Percentiles rank a stretch among this genome's conserved stretches.
These are phyloP conservation scores for Alnus glutinosa DNA, from an alignment of 306 rosid species.

Conservation along the genomic window DNA sequence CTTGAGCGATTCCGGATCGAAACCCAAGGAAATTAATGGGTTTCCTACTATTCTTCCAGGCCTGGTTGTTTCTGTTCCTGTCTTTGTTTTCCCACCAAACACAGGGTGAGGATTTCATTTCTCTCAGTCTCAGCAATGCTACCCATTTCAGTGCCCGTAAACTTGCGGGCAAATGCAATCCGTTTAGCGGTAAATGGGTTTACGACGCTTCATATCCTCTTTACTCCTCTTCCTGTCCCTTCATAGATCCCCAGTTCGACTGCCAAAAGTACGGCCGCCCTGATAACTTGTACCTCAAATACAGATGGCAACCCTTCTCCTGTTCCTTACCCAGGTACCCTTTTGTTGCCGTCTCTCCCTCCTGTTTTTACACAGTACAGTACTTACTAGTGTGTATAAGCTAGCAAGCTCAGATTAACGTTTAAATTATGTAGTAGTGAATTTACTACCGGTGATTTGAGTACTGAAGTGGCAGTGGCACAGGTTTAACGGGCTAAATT, in stretches of 20 bases:
- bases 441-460: neutral
- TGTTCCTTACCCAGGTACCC: constrained; percentile 72
- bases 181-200: constrained; percentile 69
- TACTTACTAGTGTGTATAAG: too few relatives aligned
- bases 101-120: constrained; percentile 37
- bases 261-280: constrained; percentile 80
- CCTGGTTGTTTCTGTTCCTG: constrained; percentile 38
- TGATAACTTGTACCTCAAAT: constrained; percentile 66
- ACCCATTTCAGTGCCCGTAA: constrained; percentile 34
- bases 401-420: too few relatives aligned
- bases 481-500: constrained; percentile 78
- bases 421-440: too few relatives aligned
- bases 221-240: constrained; percentile 71
- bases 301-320: constrained; percentile 76
- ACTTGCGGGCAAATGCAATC: constrained; percentile 66
- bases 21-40: constrained; percentile 69
- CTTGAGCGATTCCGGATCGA: constrained; percentile 26
- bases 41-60: constrained; percentile 23
- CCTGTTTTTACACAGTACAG: neutral
- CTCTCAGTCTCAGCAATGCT: constrained; percentile 11
- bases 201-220: constrained; percentile 76
- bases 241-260: constrained; percentile 87
- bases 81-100: constrained; percentile 47
- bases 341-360: neutral
- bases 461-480: neutral